Conservation (phyloP, 2,329 filamentous ascomycete genomes). For the Zymoseptoria pseudotritici region DNA sequence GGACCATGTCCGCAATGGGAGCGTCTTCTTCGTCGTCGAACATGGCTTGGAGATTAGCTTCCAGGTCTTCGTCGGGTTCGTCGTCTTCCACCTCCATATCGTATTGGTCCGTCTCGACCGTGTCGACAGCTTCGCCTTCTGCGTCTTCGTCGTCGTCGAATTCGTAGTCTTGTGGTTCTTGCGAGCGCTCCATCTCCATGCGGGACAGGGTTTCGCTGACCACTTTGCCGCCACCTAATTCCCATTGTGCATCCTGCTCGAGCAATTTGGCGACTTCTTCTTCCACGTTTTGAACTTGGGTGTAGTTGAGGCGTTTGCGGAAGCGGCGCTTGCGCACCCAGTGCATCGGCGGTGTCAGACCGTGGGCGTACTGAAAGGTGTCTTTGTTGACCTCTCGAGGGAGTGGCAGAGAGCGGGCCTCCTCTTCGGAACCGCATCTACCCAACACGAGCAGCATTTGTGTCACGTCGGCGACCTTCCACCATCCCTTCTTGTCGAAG, state of each 20-base stretch:
- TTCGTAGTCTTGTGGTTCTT: slow-evolving; percentile 29
- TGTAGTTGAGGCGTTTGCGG: slow-evolving; percentile 71
- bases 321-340: slow-evolving; percentile 77
- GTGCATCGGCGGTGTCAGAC: slow-evolving; percentile 80
- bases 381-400: slow-evolving; percentile 64
- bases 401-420: slow-evolving; percentile 48
- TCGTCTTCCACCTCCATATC: slow-evolving; percentile 25
- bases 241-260: slow-evolving; percentile 52
- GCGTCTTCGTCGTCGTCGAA: slow-evolving; percentile 42
- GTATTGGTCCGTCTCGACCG: slow-evolving; percentile 38
- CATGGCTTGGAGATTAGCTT: slow-evolving; percentile 29
- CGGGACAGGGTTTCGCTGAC: slow-evolving; percentile 3
- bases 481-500: slow-evolving; percentile 80
- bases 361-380: slow-evolving; percentile 70
- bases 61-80: slow-evolving; percentile 23
- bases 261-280: slow-evolving; percentile 68
- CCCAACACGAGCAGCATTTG: slow-evolving; percentile 82
- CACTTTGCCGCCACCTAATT: slow-evolving; percentile 43
- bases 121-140: slow-evolving; percentile 28
- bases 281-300: slow-evolving; percentile 80
- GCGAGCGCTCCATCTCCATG: slow-evolving; percentile 22
- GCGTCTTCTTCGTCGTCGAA: slow-evolving; percentile 31
- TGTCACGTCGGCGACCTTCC: slow-evolving; percentile 81
- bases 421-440: slow-evolving; percentile 50
- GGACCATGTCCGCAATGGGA: slow-evolving; percentile 20